Evolutionary conservation across 2,329 filamentous ascomycete genomes (phyloP).

Genomic region (Penicillium sp.): DNA sequence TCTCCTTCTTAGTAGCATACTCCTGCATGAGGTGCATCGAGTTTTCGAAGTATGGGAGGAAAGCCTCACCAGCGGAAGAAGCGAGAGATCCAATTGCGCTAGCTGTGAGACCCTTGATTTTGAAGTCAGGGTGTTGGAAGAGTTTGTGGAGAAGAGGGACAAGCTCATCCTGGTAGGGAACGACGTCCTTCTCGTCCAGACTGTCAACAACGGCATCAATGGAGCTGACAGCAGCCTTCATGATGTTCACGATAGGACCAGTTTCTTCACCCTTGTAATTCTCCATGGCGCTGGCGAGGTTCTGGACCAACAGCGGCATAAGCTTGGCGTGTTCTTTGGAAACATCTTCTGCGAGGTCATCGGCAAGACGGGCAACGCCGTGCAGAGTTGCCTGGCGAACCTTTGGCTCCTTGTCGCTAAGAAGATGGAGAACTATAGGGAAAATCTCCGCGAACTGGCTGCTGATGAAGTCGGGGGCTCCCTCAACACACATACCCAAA

Average conservation of each 20-base stretch:
- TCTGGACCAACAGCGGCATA: constrained; percentile 79
- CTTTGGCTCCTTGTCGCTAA: constrained; percentile 75
- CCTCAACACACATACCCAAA: constrained; percentile 90
- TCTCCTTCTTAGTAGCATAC: constrained; percentile 82
- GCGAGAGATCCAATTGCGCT: constrained; percentile 89
- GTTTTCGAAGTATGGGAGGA: constrained; percentile 85
- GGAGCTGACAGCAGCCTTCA: constrained; percentile 84
- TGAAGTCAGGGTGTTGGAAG: constrained; percentile 77
- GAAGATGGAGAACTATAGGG: constrained; percentile 75
- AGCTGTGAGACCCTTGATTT: constrained; percentile 84
- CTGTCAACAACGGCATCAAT: constrained; percentile 89
- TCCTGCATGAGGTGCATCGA: constrained; percentile 86
- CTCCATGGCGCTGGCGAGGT: constrained; percentile 75
- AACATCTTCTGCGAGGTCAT: constrained; percentile 89
- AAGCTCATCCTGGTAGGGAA: constrained; percentile 75
- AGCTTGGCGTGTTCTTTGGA: constrained; percentile 78
- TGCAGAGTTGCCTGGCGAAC: constrained; percentile 86
- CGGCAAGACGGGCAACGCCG: constrained; percentile 82
- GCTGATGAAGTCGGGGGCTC: constrained; percentile 93
- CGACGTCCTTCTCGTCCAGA: constrained; percentile 69
- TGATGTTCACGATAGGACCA: constrained; percentile 76
- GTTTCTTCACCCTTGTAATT: constrained; percentile 61
- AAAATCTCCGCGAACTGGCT: constrained; percentile 85
- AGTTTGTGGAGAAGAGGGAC: constrained; percentile 81
- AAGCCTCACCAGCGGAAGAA: constrained; percentile 73